These are phyloP conservation scores for Penicillium manginii DNA, from an alignment of 495 filamentous ascomycete genomes.

Conservation along the genomic window DNA sequence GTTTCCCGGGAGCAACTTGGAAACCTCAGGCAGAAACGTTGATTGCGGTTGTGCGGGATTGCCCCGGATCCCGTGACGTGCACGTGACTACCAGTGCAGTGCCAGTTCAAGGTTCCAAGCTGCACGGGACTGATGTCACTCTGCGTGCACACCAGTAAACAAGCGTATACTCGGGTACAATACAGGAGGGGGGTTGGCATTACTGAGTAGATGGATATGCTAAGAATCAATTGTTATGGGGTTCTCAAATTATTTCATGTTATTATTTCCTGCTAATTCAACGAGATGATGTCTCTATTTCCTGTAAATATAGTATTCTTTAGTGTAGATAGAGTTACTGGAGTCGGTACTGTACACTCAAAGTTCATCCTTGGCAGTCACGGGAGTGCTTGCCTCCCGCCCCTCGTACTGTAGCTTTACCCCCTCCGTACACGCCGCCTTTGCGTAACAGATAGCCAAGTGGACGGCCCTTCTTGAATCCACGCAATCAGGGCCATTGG, in stretches of 20 bases:
- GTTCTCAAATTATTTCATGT: no score
- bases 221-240: not conserved
- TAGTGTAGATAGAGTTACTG: no score
- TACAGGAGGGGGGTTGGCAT: conserved; percentile 9
- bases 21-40: conserved; percentile 33
- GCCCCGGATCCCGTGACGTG: conserved; percentile 14
- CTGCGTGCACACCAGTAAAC: conserved; percentile 26
- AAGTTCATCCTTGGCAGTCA: conserved; percentile 1
- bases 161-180: conserved; percentile 28
- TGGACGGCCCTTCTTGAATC: conserved; percentile 15
- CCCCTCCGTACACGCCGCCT: conserved; percentile 9
- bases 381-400: conserved; percentile 7
- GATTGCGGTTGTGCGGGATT: no score
- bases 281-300: no score
- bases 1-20: conserved; percentile 8
- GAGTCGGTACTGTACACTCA: no score
- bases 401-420: not conserved
- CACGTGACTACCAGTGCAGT: conserved; percentile 15
- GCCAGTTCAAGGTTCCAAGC: not conserved
- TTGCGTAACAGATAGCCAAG: conserved; percentile 24
- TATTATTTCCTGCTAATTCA: no score
- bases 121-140: conserved; percentile 41
- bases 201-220: not conserved
- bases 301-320: no score
- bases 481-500: conserved; percentile 37